These are phyloP conservation scores for Cladophialophora exuberans DNA, from an alignment of 2,329 filamentous ascomycete species.

Conservation along the genomic window DNA sequence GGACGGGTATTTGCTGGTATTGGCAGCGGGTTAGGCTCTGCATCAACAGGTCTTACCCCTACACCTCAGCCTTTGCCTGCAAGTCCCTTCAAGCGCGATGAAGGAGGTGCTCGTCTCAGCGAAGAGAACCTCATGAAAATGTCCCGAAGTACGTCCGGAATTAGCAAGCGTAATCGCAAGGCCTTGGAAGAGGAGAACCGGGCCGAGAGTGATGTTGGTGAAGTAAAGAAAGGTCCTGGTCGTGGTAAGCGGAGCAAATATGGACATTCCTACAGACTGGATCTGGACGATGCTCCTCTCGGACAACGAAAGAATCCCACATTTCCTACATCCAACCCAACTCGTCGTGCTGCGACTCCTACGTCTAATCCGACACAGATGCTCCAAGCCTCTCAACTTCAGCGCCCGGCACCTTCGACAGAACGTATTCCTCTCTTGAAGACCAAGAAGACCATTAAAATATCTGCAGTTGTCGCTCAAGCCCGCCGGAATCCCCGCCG, in stretches of 20 bases:
- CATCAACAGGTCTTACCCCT: constrained; percentile 49
- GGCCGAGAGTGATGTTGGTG: constrained; percentile 66
- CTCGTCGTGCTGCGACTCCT: constrained; percentile 23
- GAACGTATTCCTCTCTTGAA: constrained; percentile 53
- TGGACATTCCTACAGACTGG: constrained; percentile 32
- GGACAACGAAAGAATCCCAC: constrained; percentile 21
- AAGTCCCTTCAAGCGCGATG: constrained; percentile 55
- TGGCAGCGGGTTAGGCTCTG: constrained; percentile 67
- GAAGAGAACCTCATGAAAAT: constrained; percentile 46
- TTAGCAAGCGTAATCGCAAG: constrained; percentile 66
- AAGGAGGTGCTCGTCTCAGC: constrained; percentile 50
- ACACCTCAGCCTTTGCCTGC: constrained; percentile 33
- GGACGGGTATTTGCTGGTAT: constrained; percentile 96
- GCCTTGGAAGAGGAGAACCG: constrained; percentile 74
- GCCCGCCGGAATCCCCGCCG: constrained; percentile 71
- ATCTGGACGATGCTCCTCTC: constrained; percentile 27
- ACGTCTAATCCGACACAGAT: constrained; percentile 22
- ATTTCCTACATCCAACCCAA: constrained; percentile 15
- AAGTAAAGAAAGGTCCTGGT: constrained; percentile 24
- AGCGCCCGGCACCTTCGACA: constrained; percentile 11
- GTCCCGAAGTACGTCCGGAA: constrained; percentile 48
- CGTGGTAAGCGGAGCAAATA: constrained; percentile 31
- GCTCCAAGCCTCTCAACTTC: constrained; percentile 8
- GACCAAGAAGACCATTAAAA: constrained; percentile 68
- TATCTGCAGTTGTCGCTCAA: constrained; percentile 71